Evolutionary conservation across 2,329 filamentous ascomycete species (phyloP), one percentile per base, ranked within the genome.

Genomic region (Phyllosticta paracitricarpa): DNA sequence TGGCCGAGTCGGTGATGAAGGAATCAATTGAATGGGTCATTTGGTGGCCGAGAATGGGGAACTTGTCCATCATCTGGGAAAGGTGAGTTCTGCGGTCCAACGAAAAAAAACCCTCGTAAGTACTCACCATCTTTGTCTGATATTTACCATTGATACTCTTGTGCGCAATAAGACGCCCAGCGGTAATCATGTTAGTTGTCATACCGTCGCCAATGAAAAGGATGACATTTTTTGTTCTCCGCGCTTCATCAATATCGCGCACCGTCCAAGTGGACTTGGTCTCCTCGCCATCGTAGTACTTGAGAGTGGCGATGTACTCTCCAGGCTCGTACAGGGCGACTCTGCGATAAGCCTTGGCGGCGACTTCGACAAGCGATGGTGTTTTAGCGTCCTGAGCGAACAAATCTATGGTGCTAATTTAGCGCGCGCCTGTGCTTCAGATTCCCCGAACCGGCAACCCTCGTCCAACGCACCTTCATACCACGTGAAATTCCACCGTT

Each of bases 1-100:
- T 94, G 75, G 90, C 90, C 63, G 87, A 90, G 73, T 94, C 89
- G 48, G 89, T 94, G 71, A 94, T 93, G 79, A 89, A 93, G 57
- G 81, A 85, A 76, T 93, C 89, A 70, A 94, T 84, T 1, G 89
- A 92, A 75, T 93, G 89, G 10, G 89, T 92, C 82, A 94, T 93
- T 76, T 93, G 89, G 73, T 95, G 90, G 22, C 90, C 90, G 10
- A 93, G 71, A n/a, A 92, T 83, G 2, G 90, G 89, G 75, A 94
- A 94, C 70, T 91, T 82, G 77, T 95, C 90, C 78, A 95, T 80
- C 69, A 84, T 81, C 61, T 62, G 25, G 10, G 17, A 4, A 3
- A 14, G 30, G 9, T 24, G 24, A 24, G 51, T 28, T 30, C 6
- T 2, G 6, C 28, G 4, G 40, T 57, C 14, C 8, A 56, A 56